phyloP scores from a whole-genome alignment of 2,329 filamentous ascomycete species.

The Fusarium lyarnte region DNA sequence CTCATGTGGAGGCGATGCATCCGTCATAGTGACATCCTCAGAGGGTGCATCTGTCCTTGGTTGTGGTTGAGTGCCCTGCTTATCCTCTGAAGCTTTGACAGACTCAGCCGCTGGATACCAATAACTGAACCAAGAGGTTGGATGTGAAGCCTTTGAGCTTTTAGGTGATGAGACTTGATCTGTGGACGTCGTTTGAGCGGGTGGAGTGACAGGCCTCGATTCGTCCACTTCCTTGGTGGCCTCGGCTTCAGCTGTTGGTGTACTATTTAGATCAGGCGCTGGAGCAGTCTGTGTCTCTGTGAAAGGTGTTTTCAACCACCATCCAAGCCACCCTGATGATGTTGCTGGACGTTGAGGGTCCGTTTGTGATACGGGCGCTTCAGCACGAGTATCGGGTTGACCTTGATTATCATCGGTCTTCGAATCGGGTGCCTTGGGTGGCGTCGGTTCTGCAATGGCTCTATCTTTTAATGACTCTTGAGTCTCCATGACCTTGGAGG shows the following conservation, averaged over 20 bases:
- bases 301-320: slow-evolving; percentile 54
- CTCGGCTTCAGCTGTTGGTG: slow-evolving; percentile 15
- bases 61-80: slow-evolving; percentile 14
- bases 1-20: slow-evolving; percentile 50
- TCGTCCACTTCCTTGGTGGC: slow-evolving; percentile 24
- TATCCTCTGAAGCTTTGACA: slow-evolving; percentile 17
- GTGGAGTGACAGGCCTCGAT: slow-evolving; percentile 37
- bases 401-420: not conserved
- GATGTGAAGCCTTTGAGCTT: slow-evolving; percentile 20
- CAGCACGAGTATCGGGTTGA: not conserved
- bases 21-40: slow-evolving; percentile 56
- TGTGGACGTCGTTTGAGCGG: slow-evolving; percentile 26
- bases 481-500: not conserved
- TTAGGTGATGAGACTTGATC: slow-evolving; percentile 25
- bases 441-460: not conserved
- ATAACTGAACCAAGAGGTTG: slow-evolving; percentile 54
- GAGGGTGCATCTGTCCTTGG: slow-evolving; percentile 33
- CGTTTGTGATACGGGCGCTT: not conserved
- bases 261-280: slow-evolving; percentile 15
- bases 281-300: slow-evolving; percentile 35
- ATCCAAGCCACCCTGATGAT: slow-evolving; percentile 65
- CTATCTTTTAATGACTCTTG: slow-evolving; percentile 1
- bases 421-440: slow-evolving; percentile 5
- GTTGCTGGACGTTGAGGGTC: slow-evolving; percentile 35
- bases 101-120: slow-evolving; percentile 47